A percentile compares a stretch with the other conserved stretches of the same genome.
phyloP scores from a whole-genome alignment of 2,329 filamentous ascomycete genomes.

The Fusarium avenaceum region DNA sequence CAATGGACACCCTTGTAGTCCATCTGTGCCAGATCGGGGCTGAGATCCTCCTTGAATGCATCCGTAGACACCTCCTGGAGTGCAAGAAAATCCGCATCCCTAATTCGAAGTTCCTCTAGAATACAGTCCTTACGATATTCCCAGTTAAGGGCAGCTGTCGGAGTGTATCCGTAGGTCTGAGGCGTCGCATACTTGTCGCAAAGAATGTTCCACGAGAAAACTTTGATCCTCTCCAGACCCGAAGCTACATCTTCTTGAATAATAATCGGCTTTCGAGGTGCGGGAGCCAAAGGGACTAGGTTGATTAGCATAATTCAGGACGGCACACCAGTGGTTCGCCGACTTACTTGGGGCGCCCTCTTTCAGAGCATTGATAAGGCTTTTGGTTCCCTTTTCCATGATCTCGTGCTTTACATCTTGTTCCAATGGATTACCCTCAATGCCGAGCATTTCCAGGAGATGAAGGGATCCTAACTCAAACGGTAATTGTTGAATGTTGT shows the following conservation, averaged over 20 bases:
- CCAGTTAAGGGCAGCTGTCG: conserved; percentile 85
- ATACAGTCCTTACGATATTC: conserved; percentile 87
- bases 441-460: conserved; percentile 87
- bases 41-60: conserved; percentile 92
- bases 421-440: conserved; percentile 91
- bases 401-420: conserved; percentile 83
- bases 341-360: conserved; percentile 86
- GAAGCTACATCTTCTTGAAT: conserved; percentile 75
- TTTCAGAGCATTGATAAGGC: conserved; percentile 83
- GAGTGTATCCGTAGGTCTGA: conserved; percentile 89
- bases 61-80: conserved; percentile 94
- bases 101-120: conserved; percentile 81
- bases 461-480: conserved; percentile 90
- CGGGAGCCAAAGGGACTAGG: conserved; percentile 81
- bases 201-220: conserved; percentile 95
- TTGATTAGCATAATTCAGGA: conserved; percentile 41
- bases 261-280: conserved; percentile 81
- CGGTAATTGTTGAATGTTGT: conserved; percentile 84
- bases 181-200: conserved; percentile 93
- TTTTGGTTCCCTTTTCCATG: conserved; percentile 87
- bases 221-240: conserved; percentile 78
- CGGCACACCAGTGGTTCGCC: background rate
- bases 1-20: conserved; percentile 96
- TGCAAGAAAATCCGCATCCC: conserved; percentile 90
- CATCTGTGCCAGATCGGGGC: conserved; percentile 84